phyloP scores from a whole-genome alignment of 768 basidiomycete species.

The Cytidiella melzeri region DNA sequence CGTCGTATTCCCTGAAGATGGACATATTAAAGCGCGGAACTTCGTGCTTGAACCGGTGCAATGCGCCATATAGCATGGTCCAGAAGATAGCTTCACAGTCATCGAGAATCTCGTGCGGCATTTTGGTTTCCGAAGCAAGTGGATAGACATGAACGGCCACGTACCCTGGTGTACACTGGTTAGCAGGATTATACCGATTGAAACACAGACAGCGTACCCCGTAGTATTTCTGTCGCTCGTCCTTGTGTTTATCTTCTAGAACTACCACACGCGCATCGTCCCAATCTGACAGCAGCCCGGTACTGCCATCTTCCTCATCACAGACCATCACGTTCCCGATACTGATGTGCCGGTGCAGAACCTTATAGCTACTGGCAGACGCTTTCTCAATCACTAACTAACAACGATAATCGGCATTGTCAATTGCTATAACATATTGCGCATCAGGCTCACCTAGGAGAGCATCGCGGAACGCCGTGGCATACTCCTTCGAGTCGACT shows the following conservation, averaged over 20 bases:
- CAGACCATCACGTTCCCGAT: slow-evolving; percentile 9
- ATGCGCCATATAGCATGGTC: slow-evolving; percentile 1
- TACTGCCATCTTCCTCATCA: not conserved
- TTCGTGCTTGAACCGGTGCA: not conserved
- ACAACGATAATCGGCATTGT: not conserved
- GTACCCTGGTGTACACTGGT: slow-evolving; percentile 3
- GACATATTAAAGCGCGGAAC: not conserved
- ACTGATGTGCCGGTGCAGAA: slow-evolving; percentile 11
- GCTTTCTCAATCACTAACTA: not conserved
- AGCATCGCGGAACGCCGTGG: slow-evolving; percentile 4
- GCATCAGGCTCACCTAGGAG: not conserved
- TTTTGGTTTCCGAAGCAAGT: not conserved
- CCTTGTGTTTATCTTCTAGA: too few relatives aligned
- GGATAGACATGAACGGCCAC: slow-evolving; percentile 11
- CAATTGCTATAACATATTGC: not conserved
- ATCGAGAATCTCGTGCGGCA: slow-evolving; percentile 3
- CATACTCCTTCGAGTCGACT: slow-evolving; percentile 1
- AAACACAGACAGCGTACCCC: not conserved
- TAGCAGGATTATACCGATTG: not conserved
- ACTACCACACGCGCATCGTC: not conserved
- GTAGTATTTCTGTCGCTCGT: not conserved
- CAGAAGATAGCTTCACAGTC: slow-evolving; percentile 11
- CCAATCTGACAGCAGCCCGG: slow-evolving; percentile 10
- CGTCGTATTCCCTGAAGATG: not conserved
- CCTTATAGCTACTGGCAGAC: not conserved